Base-by-base conservation (phyloP, 1,284 basidiomycete genomes). In the Puccinia hordei region DNA sequence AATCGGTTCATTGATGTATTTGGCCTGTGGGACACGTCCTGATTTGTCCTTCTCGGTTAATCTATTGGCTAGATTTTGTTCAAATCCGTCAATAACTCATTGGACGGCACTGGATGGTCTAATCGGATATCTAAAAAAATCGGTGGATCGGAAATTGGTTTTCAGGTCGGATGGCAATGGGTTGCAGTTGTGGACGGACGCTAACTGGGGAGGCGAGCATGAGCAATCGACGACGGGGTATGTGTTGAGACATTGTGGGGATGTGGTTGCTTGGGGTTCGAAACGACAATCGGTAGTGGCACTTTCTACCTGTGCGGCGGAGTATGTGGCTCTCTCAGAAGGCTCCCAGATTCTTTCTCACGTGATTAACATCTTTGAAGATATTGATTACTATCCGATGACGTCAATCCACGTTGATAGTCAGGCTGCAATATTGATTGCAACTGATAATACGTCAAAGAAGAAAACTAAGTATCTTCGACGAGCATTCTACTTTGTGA, bases 31-130 rank as follows among this genome's bases (percentile, higher is more conserved):
- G 3, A 24, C 63, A 4, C 22, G 24, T 6, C 63, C 63, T 6
- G 63, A 66, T 38, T 19, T 69, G 5, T 35, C 66, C 13, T 69
- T 69, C n/a, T 24, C 35, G 15, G 66, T 69, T 1, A 69, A 69
- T 13, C n/a, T 69, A 8, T 15, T 69, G 4, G 66, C 66, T 13
- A 5, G 38, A 13, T 69, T 41, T 15, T 19, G 33, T 8, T 27
- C 35, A 15, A 19, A 13, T 19, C 66, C 66, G 0, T 24, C 33
- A 6, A 10, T 5, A 4, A 24, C 33, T 13, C 38, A 44, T 33
- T 69, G 66, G 66, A 44, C 33, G 6, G 33, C 38, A 5, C 6
- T 46, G 12, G 41, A 69, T 6, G 22, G 46, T 46, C 19, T 69
- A 10, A 6, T 69, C 9, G 33, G 33, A 15, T 68, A 68, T 41